Evolutionary conservation across 495 filamentous ascomycete genomes (phyloP).

Genomic region (Xylaria curta): DNA sequence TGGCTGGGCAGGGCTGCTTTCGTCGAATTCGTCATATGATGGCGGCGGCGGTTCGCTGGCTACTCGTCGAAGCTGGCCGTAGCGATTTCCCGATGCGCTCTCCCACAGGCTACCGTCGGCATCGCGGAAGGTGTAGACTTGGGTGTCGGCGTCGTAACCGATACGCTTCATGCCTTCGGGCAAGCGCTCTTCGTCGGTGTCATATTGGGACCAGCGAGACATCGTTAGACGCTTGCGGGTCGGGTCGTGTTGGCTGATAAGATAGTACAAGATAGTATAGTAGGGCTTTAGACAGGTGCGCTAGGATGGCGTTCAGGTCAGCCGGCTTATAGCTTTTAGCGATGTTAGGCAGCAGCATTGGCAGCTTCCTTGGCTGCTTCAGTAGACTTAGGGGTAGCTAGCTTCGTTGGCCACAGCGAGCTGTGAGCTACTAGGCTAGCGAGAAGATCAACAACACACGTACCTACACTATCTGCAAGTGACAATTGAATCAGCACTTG

Average conservation of each 20-base stretch:
- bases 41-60: slow-evolving; percentile 4
- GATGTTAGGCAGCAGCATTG: background rate
- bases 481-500: background rate
- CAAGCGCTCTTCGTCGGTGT: slow-evolving; percentile 57
- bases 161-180: slow-evolving; percentile 59
- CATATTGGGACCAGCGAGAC: slow-evolving; percentile 52
- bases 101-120: slow-evolving; percentile 50
- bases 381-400: background rate
- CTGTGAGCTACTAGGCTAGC: background rate
- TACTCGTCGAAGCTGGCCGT: slow-evolving; percentile 51
- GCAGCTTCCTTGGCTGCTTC: background rate
- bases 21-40: slow-evolving; percentile 34
- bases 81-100: slow-evolving; percentile 50
- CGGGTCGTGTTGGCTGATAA: background rate
- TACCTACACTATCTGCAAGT: background rate
- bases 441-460: background rate
- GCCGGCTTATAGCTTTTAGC: background rate
- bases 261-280: background rate
- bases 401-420: background rate
- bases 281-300: background rate
- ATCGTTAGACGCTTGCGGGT: slow-evolving; percentile 33
- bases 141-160: slow-evolving; percentile 60
- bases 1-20: slow-evolving; percentile 31
- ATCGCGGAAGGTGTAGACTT: slow-evolving; percentile 57
- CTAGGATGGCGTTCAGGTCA: slow-evolving; percentile 8